Conservation (phyloP, 1,139 yeast genomes). For the Suhomyces guaymorum region DNA sequence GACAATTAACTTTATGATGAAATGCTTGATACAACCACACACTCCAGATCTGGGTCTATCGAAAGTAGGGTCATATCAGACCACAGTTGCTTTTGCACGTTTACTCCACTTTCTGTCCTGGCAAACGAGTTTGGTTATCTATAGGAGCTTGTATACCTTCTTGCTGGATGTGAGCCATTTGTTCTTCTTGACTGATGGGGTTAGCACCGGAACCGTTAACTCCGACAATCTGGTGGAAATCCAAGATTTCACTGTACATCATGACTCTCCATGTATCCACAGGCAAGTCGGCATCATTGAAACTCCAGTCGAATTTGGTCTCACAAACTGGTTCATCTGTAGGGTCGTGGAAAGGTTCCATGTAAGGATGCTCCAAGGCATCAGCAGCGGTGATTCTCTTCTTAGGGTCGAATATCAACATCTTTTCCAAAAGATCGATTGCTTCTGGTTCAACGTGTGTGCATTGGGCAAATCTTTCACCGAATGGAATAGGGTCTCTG, state of each 20-base stretch:
- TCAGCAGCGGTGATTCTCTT: constrained; percentile 91
- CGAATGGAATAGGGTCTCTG: constrained; percentile 86
- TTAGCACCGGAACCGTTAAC: constrained; percentile 14
- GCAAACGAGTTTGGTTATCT: constrained; percentile 9
- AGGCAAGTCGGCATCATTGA: constrained; percentile 96
- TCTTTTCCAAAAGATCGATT: constrained; percentile 79
- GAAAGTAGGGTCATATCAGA: too few species aligned
- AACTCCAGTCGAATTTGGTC: constrained; percentile 95
- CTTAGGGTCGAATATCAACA: constrained; percentile 93
- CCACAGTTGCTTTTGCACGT: not conserved
- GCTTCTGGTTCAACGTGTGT: constrained; percentile 89
- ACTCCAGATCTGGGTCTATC: not conserved
- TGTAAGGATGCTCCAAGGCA: constrained; percentile 85
- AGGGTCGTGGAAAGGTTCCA: constrained; percentile 98
- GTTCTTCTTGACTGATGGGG: constrained; percentile 24
- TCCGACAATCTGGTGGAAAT: constrained; percentile 81
- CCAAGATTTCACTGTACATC: constrained; percentile 97
- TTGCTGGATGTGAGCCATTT: constrained; percentile 33
- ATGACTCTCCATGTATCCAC: constrained; percentile 98
- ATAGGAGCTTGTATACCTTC: constrained; percentile 33
- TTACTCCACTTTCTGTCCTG: constrained; percentile 25
- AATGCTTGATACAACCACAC: too few species aligned
- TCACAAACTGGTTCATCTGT: constrained; percentile 96
- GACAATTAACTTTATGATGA: too few species aligned
- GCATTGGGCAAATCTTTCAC: constrained; percentile 66